phyloP scores from a whole-genome alignment of 2,329 filamentous ascomycete genomes.

The Cladosporium velox region DNA sequence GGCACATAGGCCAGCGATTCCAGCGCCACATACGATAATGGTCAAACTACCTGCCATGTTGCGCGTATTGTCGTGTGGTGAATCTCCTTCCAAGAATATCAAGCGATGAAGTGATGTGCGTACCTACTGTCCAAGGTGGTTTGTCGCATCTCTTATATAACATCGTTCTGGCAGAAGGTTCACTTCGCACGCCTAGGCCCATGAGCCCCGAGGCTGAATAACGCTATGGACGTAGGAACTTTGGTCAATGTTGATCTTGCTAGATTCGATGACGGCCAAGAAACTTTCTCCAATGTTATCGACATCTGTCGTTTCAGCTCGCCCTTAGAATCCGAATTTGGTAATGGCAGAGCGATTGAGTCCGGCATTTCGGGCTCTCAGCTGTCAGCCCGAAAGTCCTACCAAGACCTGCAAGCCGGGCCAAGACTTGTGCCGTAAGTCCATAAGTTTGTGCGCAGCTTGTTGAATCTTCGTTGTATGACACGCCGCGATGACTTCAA shows the following conservation, averaged over 20 bases:
- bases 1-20: conserved; percentile 54
- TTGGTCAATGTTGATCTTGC: neutral
- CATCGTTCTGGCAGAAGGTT: neutral
- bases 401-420: neutral
- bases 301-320: neutral
- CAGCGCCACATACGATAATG: conserved; percentile 57
- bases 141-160: neutral
- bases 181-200: neutral
- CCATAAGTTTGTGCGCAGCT: neutral
- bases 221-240: neutral
- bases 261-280: neutral
- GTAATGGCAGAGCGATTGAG: neutral
- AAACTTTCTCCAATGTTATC: neutral
- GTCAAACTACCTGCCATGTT: conserved; percentile 26
- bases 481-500: too few relatives aligned
- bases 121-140: neutral
- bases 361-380: neutral
- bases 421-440: neutral
- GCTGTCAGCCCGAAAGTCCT: neutral
- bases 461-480: neutral
- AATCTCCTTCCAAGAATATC: neutral
- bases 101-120: neutral
- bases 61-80: neutral
- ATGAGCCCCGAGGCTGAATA: neutral
- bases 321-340: neutral